A percentile compares a stretch with the other conserved stretches of the same genome.
phyloP scores from a whole-genome alignment of 139 green algal species.

The Tetraselmis chui region DNA sequence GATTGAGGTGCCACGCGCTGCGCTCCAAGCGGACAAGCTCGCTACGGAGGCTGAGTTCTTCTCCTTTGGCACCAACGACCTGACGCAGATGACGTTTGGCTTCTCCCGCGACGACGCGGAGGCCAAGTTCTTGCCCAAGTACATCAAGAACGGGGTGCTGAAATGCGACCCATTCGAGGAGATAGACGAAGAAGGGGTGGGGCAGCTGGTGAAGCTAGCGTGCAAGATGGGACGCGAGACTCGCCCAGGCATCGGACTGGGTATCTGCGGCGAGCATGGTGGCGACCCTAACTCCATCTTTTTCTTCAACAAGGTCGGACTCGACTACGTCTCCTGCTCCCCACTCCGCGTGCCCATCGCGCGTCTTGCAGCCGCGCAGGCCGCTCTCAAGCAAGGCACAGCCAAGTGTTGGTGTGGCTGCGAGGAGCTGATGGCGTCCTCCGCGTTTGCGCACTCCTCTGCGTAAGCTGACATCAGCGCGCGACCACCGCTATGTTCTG shows the following conservation, averaged over 20 bases:
- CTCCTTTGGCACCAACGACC: slow-evolving; percentile 89
- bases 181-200: slow-evolving; percentile 76
- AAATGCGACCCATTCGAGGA: slow-evolving; percentile 75
- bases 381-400: slow-evolving; percentile 34
- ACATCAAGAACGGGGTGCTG: slow-evolving; percentile 61
- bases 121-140: slow-evolving; percentile 77
- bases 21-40: slow-evolving; percentile 67
- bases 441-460: background rate
- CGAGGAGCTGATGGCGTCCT: background rate
- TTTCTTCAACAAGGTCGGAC: slow-evolving; percentile 58
- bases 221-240: slow-evolving; percentile 56
- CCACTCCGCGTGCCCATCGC: slow-evolving; percentile 87
- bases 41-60: slow-evolving; percentile 84
- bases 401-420: background rate
- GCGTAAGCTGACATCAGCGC: too few species aligned
- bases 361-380: slow-evolving; percentile 78
- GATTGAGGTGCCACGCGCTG: slow-evolving; percentile 86
- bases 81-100: slow-evolving; percentile 88
- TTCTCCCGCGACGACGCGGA: slow-evolving; percentile 80
- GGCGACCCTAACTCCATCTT: slow-evolving; percentile 72
- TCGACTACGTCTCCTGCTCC: slow-evolving; percentile 85
- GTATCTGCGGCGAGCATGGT: slow-evolving; percentile 88
- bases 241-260: slow-evolving; percentile 62
- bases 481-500: too few species aligned
- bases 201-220: slow-evolving; percentile 74